A percentile compares a stretch with the other conserved stretches of the same genome.
phyloP scores from a whole-genome alignment of 2,329 filamentous ascomycete genomes.

The Pseudogymnoascus sp. region DNA sequence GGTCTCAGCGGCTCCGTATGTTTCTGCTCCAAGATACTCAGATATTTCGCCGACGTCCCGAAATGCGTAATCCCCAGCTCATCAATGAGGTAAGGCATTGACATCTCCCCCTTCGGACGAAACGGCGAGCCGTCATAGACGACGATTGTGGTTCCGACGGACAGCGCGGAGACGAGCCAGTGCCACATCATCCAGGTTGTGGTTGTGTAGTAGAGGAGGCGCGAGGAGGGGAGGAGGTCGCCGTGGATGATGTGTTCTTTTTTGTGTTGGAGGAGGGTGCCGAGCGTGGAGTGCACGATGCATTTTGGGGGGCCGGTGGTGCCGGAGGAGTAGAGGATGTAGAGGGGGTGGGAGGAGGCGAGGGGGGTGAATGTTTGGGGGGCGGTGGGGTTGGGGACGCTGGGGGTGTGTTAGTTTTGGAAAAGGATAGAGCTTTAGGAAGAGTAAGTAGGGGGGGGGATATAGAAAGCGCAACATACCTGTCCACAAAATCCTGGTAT shows the following conservation, averaged over 20 bases:
- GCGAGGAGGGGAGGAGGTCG: constrained; percentile 63
- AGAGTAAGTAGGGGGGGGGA: constrained; percentile 19
- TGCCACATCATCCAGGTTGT: constrained; percentile 99
- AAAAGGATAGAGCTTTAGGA: constrained; percentile 30
- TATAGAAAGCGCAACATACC: constrained; percentile 14
- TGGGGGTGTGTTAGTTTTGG: constrained; percentile 26
- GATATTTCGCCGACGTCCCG: constrained; percentile 88
- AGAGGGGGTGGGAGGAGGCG: constrained; percentile 77
- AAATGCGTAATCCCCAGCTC: constrained; percentile 83
- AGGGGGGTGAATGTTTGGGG: constrained; percentile 65
- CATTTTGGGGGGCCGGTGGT: constrained; percentile 85
- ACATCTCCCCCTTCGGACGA: constrained; percentile 66
- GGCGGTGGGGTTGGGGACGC: constrained; percentile 25
- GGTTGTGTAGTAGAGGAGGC: constrained; percentile 89
- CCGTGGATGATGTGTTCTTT: constrained; percentile 90
- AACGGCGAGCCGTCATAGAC: constrained; percentile 94
- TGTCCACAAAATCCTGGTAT: constrained; percentile 38
- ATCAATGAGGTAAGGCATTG: constrained; percentile 74
- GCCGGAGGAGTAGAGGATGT: constrained; percentile 88
- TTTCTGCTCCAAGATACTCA: constrained; percentile 82
- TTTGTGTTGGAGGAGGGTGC: constrained; percentile 91
- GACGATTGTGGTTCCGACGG: constrained; percentile 72
- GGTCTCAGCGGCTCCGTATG: constrained; percentile 52
- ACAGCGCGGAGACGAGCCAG: constrained; percentile 82
- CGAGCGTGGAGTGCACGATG: constrained; percentile 85